A percentile compares a stretch with the other conserved stretches of the same genome.
Conservation (phyloP, 1,284 basidiomycete species). For the Cryptococcus sp. region DNA sequence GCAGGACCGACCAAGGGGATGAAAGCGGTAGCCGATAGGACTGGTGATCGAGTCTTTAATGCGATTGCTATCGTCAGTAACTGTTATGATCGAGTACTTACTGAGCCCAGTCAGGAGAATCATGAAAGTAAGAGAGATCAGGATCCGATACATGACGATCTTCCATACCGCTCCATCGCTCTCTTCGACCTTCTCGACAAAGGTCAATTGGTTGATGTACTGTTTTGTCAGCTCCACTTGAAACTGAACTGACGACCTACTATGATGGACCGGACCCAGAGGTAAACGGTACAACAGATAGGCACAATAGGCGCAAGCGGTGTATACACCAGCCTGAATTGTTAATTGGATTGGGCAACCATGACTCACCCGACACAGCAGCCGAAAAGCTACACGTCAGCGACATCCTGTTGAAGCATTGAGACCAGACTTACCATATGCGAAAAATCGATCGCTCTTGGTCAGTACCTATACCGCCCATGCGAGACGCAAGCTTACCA, state of each 20-base stretch:
- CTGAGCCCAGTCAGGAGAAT: conserved; percentile 33
- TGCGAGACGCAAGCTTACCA: no score
- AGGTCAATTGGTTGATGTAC: conserved; percentile 20
- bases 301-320: conserved; percentile 34
- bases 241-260: conserved; percentile 11
- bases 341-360: not conserved
- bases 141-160: conserved; percentile 27
- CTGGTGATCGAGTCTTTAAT: conserved; percentile 7
- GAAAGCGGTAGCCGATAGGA: conserved; percentile 4
- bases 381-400: conserved; percentile 24
- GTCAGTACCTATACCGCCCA: no score
- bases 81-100: conserved; percentile 13
- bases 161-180: conserved; percentile 35
- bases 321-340: conserved; percentile 22
- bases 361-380: conserved; percentile 28
- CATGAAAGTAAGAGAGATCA: conserved; percentile 28
- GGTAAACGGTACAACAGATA: conserved; percentile 30
- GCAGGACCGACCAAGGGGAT: not conserved
- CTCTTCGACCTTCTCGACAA: conserved; percentile 31
- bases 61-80: conserved; percentile 6
- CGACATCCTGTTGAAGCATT: not conserved
- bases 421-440: conserved; percentile 20
- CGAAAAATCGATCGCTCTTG: conserved; percentile 31
- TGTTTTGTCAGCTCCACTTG: not conserved
- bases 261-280: conserved; percentile 33